Percentiles rank a stretch among this genome's conserved stretches.
Conservation (phyloP, 2,329 filamentous ascomycete species). For the Biscogniauxia sp. region DNA sequence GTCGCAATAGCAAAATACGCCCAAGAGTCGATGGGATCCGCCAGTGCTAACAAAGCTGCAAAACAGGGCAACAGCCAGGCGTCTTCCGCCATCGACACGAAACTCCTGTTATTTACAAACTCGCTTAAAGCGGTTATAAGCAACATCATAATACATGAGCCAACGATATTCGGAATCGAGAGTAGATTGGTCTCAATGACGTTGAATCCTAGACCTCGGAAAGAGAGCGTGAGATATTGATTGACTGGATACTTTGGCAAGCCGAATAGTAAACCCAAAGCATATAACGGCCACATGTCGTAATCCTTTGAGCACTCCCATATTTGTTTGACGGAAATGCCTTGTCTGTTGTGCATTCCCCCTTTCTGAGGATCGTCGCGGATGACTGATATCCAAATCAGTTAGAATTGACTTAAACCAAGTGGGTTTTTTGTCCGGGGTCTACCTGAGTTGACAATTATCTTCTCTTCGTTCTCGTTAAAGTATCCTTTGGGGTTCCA, state of each 20-base stretch:
- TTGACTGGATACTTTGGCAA: constrained; percentile 45
- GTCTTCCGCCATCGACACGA: constrained; percentile 46
- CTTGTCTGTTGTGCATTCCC: constrained; percentile 51
- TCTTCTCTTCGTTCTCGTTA: constrained; percentile 61
- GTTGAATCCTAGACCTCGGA: constrained; percentile 27
- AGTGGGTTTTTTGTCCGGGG: not conserved
- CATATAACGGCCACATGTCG: constrained; percentile 47
- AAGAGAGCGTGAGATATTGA: constrained; percentile 27
- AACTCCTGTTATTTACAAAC: constrained; percentile 45
- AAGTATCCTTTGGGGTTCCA: constrained; percentile 61
- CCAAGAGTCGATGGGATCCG: constrained; percentile 41
- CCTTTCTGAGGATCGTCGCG: constrained; percentile 53
- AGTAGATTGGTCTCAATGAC: constrained; percentile 54
- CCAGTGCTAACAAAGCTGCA: constrained; percentile 43
- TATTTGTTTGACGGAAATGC: constrained; percentile 41
- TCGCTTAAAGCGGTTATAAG: constrained; percentile 52
- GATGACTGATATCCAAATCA: constrained; percentile 37
- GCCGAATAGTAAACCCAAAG: constrained; percentile 36
- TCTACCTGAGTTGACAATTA: constrained; percentile 57
- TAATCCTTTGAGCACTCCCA: constrained; percentile 49
- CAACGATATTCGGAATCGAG: constrained; percentile 45
- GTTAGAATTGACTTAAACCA: not conserved
- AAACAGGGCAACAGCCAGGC: constrained; percentile 56
- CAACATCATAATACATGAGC: constrained; percentile 48
- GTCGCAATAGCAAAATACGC: constrained; percentile 48